These are phyloP conservation scores for Ascosphaera pollenicola DNA, from an alignment of 2,329 filamentous ascomycete genomes.

Conservation along the genomic window DNA sequence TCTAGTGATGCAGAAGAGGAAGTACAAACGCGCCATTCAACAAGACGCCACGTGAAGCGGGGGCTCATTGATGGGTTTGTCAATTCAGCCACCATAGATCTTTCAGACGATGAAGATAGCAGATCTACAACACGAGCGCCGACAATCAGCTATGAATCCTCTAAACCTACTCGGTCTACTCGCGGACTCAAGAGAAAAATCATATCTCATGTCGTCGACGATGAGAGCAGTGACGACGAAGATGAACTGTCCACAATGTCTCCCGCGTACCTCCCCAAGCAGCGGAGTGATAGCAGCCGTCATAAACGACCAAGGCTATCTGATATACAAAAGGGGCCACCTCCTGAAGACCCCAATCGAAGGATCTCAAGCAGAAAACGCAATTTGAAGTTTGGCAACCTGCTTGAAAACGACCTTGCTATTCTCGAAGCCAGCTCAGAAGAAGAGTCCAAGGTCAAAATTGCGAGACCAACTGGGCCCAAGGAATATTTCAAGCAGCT, in stretches of 20 bases:
- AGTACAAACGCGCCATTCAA: neutral
- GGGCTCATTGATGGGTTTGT: conserved; percentile 3
- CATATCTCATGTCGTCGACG: neutral
- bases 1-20: too few relatives aligned
- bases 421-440: conserved; percentile 10
- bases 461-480: conserved; percentile 26
- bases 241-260: neutral
- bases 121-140: neutral
- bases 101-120: conserved; percentile 6
- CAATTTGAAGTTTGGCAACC: neutral
- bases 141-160: neutral
- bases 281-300: neutral
- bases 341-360: neutral
- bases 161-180: neutral
- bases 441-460: conserved; percentile 26
- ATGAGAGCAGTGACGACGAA: neutral
- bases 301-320: neutral
- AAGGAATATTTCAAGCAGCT: conserved; percentile 52
- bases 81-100: conserved; percentile 4
- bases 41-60: neutral
- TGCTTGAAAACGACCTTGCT: conserved; percentile 13
- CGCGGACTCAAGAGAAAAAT: neutral
- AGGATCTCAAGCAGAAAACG: neutral
- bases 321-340: neutral
- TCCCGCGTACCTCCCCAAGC: neutral